Conservation (phyloP, 306 rosid genomes). For the Crataegus laevigata region DNA sequence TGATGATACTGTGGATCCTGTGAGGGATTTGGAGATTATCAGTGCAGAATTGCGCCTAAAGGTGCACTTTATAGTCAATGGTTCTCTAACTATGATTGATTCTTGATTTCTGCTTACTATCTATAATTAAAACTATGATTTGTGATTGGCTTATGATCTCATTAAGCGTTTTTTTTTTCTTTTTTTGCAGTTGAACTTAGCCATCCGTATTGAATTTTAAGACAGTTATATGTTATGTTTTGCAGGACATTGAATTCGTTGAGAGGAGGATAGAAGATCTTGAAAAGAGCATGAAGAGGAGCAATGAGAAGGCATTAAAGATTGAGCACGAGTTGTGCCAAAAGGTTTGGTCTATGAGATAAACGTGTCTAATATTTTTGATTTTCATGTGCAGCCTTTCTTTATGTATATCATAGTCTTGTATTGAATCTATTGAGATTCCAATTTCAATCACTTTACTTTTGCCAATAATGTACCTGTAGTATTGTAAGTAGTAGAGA, state of each 20-base stretch:
- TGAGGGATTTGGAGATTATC: slow-evolving; percentile 86
- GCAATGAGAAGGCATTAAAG: slow-evolving; percentile 95
- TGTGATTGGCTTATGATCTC: not conserved
- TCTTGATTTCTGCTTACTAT: not conserved
- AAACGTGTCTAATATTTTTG: not conserved
- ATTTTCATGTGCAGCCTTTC: not conserved
- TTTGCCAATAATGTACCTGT: not conserved
- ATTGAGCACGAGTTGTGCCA: slow-evolving; percentile 78
- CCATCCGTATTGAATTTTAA: not conserved
- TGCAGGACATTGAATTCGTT: slow-evolving; percentile 83
- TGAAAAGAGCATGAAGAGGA: slow-evolving; percentile 98
- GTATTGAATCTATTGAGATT: not conserved
- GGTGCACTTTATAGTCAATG: slow-evolving; percentile 34
- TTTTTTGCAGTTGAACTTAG: not conserved
- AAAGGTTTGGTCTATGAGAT: slow-evolving; percentile 40
- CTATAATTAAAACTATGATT: not conserved
- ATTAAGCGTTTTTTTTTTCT: not conserved
- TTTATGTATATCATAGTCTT: not conserved
- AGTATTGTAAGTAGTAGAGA: not conserved
- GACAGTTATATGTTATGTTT: slow-evolving; percentile 8
- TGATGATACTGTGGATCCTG: slow-evolving; percentile 92
- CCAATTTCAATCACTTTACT: not conserved
- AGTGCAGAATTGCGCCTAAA: slow-evolving; percentile 79
- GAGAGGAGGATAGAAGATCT: slow-evolving; percentile 76
- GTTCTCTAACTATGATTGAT: not conserved